These are phyloP conservation scores for Leishmania gerbilli DNA, from an alignment of 208 protist species.

Conservation along the genomic window DNA sequence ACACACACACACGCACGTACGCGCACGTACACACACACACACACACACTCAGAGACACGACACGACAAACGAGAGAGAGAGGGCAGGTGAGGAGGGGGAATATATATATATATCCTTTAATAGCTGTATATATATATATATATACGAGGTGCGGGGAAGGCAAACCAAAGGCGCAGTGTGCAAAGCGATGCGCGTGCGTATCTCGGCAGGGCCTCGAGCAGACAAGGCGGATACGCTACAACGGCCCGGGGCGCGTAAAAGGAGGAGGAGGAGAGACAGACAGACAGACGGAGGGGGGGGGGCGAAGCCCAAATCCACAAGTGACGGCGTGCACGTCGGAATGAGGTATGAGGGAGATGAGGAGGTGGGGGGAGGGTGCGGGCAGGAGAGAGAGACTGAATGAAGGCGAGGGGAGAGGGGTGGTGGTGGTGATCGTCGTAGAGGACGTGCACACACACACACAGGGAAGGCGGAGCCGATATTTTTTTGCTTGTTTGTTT, in stretches of 20 bases:
- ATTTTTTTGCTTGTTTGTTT: neutral
- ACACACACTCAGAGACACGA: neutral
- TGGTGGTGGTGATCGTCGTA: too few species aligned
- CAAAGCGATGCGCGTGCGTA: neutral
- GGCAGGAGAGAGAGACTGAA: neutral
- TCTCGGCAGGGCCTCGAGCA: neutral
- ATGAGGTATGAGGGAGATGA: neutral
- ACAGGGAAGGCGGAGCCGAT: neutral
- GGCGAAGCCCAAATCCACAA: neutral
- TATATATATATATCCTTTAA: too few species aligned
- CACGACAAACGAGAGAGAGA: neutral
- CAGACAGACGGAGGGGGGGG: neutral
- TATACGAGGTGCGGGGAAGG: too few species aligned
- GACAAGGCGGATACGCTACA: neutral
- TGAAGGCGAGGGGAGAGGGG: too few species aligned
- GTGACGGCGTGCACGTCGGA: neutral
- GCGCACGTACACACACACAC: neutral
- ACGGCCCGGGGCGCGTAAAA: neutral
- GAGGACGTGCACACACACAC: neutral
- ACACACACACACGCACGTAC: neutral
- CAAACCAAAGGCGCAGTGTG: too few species aligned
- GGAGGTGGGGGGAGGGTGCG: neutral
- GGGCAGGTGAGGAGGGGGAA: neutral
- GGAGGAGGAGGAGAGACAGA: neutral
- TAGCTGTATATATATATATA: too few species aligned